Evolutionary conservation across 2,329 filamentous ascomycete genomes (phyloP).

Genomic region (Fusarium fracticaudum): DNA sequence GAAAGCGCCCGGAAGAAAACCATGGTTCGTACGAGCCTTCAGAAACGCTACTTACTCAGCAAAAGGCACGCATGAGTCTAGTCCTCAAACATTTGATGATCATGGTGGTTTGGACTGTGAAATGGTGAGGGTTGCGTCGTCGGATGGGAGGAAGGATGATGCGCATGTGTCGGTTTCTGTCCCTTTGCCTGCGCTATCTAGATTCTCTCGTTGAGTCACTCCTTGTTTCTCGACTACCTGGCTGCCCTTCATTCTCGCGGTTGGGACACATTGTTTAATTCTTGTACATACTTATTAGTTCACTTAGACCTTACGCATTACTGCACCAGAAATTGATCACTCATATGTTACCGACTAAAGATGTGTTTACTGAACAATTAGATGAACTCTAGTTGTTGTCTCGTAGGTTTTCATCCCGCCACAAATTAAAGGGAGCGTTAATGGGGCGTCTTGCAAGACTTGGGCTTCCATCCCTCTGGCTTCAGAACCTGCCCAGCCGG

Average conservation of each 20-base stretch:
- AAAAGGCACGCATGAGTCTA: background rate
- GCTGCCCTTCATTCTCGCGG: fast-evolving
- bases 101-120: slow-evolving; percentile 16
- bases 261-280: background rate
- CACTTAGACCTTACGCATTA: background rate
- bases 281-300: background rate
- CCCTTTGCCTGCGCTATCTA: background rate
- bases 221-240: fast-evolving
- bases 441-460: background rate
- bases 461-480: slow-evolving; percentile 22
- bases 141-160: slow-evolving; percentile 6
- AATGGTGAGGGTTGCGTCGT: slow-evolving; percentile 16
- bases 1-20: slow-evolving; percentile 23
- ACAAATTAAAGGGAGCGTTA: too few species aligned
- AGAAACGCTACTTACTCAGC: background rate
- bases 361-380: fast-evolving
- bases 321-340: background rate
- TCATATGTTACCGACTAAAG: background rate
- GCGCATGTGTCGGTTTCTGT: background rate
- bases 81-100: background rate
- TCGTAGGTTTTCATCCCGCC: too few species aligned
- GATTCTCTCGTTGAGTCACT: background rate
- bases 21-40: slow-evolving; percentile 24
- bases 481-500: slow-evolving; percentile 8
- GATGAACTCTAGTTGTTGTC: too few species aligned